These are phyloP conservation scores for Ilyonectria destructans DNA, from an alignment of 2,329 filamentous ascomycete genomes.

Conservation along the genomic window DNA sequence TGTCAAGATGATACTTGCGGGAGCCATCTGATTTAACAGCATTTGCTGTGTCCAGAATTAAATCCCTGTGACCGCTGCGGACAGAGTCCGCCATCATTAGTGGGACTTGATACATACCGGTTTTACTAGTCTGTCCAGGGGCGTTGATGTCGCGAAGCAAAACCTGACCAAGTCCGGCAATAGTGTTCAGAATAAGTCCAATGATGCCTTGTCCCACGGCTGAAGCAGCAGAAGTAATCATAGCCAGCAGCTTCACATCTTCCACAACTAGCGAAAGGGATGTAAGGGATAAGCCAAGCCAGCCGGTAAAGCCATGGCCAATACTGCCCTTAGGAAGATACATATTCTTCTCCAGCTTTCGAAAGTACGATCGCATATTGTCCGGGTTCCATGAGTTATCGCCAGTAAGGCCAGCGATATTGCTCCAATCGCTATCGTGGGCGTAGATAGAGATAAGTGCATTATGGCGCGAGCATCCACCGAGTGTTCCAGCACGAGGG, in stretches of 20 bases:
- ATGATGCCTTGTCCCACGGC: conserved; percentile 48
- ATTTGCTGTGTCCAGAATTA: conserved; percentile 60
- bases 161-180: conserved; percentile 47
- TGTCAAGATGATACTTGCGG: conserved; percentile 49
- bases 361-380: conserved; percentile 61
- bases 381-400: conserved; percentile 60
- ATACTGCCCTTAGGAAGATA: conserved; percentile 57
- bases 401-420: conserved; percentile 59
- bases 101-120: conserved; percentile 71
- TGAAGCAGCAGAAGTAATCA: conserved; percentile 47
- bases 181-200: conserved; percentile 36
- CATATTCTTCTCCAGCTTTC: conserved; percentile 60
- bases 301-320: conserved; percentile 62
- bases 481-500: conserved; percentile 62
- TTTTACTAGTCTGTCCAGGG: conserved; percentile 36
- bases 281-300: conserved; percentile 48
- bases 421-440: conserved; percentile 59
- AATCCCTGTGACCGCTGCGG: conserved; percentile 71
- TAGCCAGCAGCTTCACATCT: conserved; percentile 49
- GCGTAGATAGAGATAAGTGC: conserved; percentile 59
- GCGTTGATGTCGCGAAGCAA: conserved; percentile 50
- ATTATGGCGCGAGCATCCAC: conserved; percentile 58
- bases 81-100: conserved; percentile 65
- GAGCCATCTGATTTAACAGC: conserved; percentile 43
- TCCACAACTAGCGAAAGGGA: conserved; percentile 46